Conservation (phyloP, 805 yeast species). For the Candida silvatica region DNA sequence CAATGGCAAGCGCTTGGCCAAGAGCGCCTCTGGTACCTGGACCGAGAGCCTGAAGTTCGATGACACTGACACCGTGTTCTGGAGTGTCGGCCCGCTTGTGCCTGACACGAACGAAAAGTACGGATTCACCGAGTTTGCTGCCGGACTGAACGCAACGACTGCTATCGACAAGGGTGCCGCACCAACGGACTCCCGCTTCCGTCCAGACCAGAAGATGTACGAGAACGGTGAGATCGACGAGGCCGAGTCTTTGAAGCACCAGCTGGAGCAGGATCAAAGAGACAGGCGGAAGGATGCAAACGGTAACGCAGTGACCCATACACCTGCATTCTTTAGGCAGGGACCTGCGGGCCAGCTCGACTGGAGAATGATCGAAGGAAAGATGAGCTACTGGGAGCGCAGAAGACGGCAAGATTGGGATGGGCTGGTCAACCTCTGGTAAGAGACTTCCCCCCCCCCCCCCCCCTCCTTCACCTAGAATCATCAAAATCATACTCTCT, state of each 20-base stretch:
- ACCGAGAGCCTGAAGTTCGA: constrained; percentile 52
- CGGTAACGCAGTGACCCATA: constrained; percentile 33
- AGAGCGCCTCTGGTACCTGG: constrained; percentile 68
- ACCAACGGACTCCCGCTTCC: constrained; percentile 80
- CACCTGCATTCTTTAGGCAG: constrained; percentile 57
- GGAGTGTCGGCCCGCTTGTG: constrained; percentile 67
- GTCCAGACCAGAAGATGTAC: constrained; percentile 78
- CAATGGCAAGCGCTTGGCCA: constrained; percentile 25
- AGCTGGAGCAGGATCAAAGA: constrained; percentile 76
- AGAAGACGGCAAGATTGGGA: constrained; percentile 59
- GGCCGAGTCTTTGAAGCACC: constrained; percentile 65
- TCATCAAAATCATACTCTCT: too few species aligned
- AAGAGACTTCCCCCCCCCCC: too few species aligned
- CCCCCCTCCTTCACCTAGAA: too few species aligned
- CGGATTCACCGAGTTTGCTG: constrained; percentile 82
- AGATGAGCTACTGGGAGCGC: constrained; percentile 69
- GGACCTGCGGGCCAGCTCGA: constrained; percentile 28
- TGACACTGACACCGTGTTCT: constrained; percentile 35
- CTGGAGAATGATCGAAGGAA: constrained; percentile 53
- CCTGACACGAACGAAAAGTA: constrained; percentile 52
- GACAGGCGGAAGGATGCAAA: constrained; percentile 55
- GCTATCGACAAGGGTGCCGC: constrained; percentile 62
- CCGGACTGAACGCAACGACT: constrained; percentile 74
- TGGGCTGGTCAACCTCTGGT: constrained; percentile 51
- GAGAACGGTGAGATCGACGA: constrained; percentile 59